Conservation (phyloP, 371 early-diverging fungal genomes). For the Basidiobolus heterosporus region DNA sequence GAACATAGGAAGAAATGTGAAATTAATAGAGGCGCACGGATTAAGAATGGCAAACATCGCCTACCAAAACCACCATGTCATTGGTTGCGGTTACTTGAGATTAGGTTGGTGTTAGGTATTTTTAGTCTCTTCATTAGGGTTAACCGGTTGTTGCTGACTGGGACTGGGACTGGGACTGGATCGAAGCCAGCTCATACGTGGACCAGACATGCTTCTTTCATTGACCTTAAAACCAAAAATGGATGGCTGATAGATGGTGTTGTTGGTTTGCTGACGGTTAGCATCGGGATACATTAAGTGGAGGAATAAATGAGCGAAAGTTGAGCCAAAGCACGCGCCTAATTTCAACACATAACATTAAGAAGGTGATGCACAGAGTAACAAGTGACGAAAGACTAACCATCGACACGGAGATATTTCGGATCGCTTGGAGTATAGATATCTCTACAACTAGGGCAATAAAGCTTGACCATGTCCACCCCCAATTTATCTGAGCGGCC, state of each 20-base stretch:
- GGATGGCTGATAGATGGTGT: constrained; percentile 42
- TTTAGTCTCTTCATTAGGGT: too few relatives aligned
- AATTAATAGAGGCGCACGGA: too few relatives aligned
- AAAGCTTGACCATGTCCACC: constrained; percentile 45
- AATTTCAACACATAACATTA: background rate
- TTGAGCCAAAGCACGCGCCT: constrained; percentile 91
- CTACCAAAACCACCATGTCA: too few relatives aligned
- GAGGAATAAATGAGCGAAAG: constrained; percentile 83
- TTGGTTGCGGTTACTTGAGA: too few relatives aligned
- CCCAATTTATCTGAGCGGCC: constrained; percentile 58
- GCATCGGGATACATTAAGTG: constrained; percentile 52
- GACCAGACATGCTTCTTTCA: constrained; percentile 32
- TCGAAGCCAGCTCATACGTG: constrained; percentile 69
- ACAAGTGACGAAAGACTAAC: constrained; percentile 14
- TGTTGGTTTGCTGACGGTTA: constrained; percentile 8
- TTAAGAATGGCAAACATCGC: too few relatives aligned
- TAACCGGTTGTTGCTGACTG: too few relatives aligned
- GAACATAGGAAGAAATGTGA: too few relatives aligned
- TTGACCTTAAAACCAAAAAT: constrained; percentile 65
- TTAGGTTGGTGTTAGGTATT: too few relatives aligned
- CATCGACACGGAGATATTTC: constrained; percentile 67
- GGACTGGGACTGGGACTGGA: too few relatives aligned
- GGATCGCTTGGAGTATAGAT: constrained; percentile 66
- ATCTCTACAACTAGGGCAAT: constrained; percentile 73
- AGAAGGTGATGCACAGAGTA: background rate